Conservation (phyloP, 2,329 filamentous ascomycete genomes). For the Penicillium sp. region DNA sequence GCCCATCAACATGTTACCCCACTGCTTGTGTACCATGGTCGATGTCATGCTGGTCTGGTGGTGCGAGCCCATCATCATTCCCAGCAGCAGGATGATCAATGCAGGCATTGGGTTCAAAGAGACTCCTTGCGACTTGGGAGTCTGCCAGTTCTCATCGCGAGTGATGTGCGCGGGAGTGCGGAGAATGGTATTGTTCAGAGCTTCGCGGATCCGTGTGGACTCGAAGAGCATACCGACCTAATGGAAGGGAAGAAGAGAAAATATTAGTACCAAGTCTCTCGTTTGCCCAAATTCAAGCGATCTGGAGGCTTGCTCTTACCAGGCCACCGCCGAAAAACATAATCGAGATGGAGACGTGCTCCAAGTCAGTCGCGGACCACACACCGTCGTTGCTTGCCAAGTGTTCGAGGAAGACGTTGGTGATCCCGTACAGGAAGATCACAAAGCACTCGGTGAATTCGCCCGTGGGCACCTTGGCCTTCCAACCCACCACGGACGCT, state of each 20-base stretch:
- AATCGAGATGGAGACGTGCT: constrained; percentile 87
- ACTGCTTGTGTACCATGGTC: constrained; percentile 88
- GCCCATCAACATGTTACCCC: constrained; percentile 77
- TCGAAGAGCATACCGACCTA: constrained; percentile 80
- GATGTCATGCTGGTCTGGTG: constrained; percentile 78
- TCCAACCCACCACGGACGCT: constrained; percentile 55
- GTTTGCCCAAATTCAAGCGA: not conserved
- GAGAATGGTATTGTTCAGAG: constrained; percentile 45
- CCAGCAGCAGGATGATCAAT: constrained; percentile 77
- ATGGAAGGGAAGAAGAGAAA: not conserved
- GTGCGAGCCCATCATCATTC: constrained; percentile 93
- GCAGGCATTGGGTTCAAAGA: constrained; percentile 85
- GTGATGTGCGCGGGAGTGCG: constrained; percentile 34
- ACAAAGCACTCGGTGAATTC: constrained; percentile 87
- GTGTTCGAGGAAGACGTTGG: constrained; percentile 90
- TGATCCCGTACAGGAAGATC: constrained; percentile 83
- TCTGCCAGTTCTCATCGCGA: constrained; percentile 48
- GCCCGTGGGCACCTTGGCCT: constrained; percentile 59
- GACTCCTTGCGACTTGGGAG: constrained; percentile 63
- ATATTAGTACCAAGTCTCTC: not conserved
- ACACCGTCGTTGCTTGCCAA: constrained; percentile 63
- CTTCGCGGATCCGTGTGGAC: constrained; percentile 60
- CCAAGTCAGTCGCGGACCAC: constrained; percentile 76
- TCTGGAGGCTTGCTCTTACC: constrained; percentile 41
- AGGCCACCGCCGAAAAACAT: constrained; percentile 90